Conservation (phyloP, 2,329 filamentous ascomycete genomes). For the Sporothrix protearum region DNA sequence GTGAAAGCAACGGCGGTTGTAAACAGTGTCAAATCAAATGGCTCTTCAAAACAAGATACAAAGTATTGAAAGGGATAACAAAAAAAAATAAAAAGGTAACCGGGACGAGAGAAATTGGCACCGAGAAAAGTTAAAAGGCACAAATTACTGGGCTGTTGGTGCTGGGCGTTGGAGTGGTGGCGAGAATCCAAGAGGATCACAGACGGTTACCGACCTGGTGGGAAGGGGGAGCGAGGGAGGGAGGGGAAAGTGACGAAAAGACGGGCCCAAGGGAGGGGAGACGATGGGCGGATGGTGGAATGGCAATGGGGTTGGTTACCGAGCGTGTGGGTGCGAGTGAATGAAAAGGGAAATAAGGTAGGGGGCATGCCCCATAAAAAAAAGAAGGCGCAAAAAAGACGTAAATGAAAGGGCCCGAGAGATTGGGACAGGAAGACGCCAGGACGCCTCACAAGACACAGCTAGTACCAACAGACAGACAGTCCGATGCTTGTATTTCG, state of each 20-base stretch:
- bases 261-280: neutral
- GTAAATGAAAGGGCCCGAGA: constrained; percentile 6
- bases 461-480: neutral
- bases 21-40: neutral
- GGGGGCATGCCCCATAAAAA: constrained; percentile 6
- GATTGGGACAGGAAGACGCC: neutral
- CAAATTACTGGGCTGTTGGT: neutral
- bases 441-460: neutral
- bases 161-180: neutral
- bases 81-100: neutral
- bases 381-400: neutral
- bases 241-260: neutral
- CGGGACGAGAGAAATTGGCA: neutral
- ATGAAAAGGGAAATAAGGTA: constrained; percentile 4
- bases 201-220: constrained; percentile 11
- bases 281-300: neutral
- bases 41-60: neutral
- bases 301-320: constrained; percentile 12
- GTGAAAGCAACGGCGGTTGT: neutral
- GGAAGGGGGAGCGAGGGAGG: neutral
- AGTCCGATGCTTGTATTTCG: neutral
- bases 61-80: neutral
- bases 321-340: constrained; percentile 3
- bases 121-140: neutral
- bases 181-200: neutral